A percentile compares a stretch with the other conserved stretches of the same genome.
These are phyloP conservation scores for Volvariella volvacea DNA, from an alignment of 1,284 basidiomycete genomes.

Conservation along the genomic window DNA sequence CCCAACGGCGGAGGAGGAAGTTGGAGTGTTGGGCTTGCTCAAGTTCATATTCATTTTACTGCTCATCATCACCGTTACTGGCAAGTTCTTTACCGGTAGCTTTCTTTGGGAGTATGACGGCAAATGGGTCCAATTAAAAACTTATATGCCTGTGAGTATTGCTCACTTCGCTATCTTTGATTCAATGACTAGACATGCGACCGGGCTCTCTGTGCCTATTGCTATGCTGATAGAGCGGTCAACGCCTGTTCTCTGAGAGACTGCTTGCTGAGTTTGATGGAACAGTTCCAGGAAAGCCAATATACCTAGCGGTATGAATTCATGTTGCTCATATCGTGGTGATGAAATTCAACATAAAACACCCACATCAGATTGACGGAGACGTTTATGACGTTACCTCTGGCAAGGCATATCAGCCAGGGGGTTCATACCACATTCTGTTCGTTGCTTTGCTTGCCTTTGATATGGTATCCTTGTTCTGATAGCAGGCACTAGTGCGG, in stretches of 20 bases:
- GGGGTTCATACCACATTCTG: constrained; percentile 83
- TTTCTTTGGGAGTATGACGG: constrained; percentile 73
- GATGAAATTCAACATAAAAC: constrained; percentile 11
- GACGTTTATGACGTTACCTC: constrained; percentile 90
- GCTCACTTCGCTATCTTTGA: not conserved
- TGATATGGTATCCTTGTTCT: constrained; percentile 10
- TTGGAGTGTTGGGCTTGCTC: constrained; percentile 56
- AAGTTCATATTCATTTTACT: constrained; percentile 59
- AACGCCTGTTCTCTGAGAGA: constrained; percentile 69
- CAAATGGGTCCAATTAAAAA: constrained; percentile 50
- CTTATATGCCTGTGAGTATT: constrained; percentile 52
- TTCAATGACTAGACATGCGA: not conserved
- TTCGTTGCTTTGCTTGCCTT: constrained; percentile 30
- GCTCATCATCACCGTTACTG: constrained; percentile 50
- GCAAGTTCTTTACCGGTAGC: constrained; percentile 78
- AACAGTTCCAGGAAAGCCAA: constrained; percentile 53
- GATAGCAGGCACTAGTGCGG: constrained; percentile 50
- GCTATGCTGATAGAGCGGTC: constrained; percentile 32
- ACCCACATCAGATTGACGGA: constrained; percentile 71
- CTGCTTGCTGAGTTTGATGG: constrained; percentile 76
- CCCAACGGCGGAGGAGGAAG: constrained; percentile 60
- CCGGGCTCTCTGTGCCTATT: constrained; percentile 8
- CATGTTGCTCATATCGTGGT: constrained; percentile 7
- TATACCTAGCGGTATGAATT: constrained; percentile 75
- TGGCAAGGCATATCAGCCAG: constrained; percentile 81